Evolutionary conservation across 176 grass and related monocot genomes (phyloP).

Genomic region (Triticum turgidum): DNA sequence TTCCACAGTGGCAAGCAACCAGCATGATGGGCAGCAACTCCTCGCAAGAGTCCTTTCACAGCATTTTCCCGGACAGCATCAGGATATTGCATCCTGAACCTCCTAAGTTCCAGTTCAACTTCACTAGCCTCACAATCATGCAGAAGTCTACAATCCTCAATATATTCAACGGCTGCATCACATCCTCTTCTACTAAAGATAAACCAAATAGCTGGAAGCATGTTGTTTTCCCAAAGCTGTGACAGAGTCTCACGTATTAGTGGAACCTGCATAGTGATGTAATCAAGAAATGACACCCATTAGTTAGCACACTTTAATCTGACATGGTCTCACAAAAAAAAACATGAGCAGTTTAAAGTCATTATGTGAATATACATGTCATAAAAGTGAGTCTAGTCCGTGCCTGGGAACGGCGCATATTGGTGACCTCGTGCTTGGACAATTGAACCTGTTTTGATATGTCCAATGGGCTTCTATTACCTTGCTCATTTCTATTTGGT

Average conservation of each 20-base stretch:
- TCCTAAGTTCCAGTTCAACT: conserved; percentile 89
- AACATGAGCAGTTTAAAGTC: conserved; percentile 3
- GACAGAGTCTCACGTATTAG: conserved; percentile 89
- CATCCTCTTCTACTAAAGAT: conserved; percentile 99
- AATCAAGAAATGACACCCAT: conserved; percentile 30
- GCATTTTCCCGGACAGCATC: conserved; percentile 86
- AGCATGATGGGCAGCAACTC: conserved; percentile 97
- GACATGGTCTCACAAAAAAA: not conserved
- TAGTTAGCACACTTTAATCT: not conserved
- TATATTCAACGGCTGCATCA: conserved; percentile 95
- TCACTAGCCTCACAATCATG: conserved; percentile 89
- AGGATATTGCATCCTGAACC: conserved; percentile 87
- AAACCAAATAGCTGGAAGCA: conserved; percentile 99
- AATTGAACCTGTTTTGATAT: conserved; percentile 68
- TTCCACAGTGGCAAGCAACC: conserved; percentile 98
- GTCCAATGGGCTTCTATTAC: conserved; percentile 45
- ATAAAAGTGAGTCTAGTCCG: conserved; percentile 26
- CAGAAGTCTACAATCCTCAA: conserved; percentile 92
- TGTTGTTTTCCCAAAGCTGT: conserved; percentile 78
- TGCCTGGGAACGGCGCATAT: conserved; percentile 86
- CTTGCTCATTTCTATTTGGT: conserved; percentile 56
- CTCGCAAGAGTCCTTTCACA: conserved; percentile 75
- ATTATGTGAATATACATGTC: conserved; percentile 21
- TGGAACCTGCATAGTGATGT: conserved; percentile 71
- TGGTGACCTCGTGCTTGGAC: conserved; percentile 87